phyloP scores from a whole-genome alignment of 2,329 filamentous ascomycete genomes.

The Ascomycota sp. region DNA sequence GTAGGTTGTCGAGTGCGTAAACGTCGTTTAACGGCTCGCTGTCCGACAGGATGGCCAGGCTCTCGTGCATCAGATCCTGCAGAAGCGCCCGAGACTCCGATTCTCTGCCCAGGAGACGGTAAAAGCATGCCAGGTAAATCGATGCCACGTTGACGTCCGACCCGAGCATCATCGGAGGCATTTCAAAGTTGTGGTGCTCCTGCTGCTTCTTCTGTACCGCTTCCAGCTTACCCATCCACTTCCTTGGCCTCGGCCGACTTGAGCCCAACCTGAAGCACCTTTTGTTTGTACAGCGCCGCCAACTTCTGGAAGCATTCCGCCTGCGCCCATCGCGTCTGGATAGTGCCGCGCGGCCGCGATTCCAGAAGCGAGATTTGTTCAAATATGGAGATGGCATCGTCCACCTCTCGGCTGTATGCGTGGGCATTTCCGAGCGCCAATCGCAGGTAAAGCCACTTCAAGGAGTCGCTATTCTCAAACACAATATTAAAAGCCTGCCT shows the following conservation, averaged over 20 bases:
- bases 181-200: constrained; percentile 16
- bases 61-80: constrained; percentile 14
- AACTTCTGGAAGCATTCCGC: constrained; percentile 19
- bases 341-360: constrained; percentile 17
- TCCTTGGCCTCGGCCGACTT: constrained; percentile 7
- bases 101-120: constrained; percentile 11
- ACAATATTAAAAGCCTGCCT: constrained; percentile 13
- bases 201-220: constrained; percentile 15
- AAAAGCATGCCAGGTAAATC: constrained; percentile 18
- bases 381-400: constrained; percentile 14
- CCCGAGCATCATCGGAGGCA: constrained; percentile 18
- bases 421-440: constrained; percentile 15
- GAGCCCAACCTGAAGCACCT: constrained; percentile 10
- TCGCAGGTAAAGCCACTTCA: constrained; percentile 16
- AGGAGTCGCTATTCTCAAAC: constrained; percentile 13
- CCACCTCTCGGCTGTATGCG: constrained; percentile 14
- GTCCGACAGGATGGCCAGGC: constrained; percentile 17
- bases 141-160: constrained; percentile 20
- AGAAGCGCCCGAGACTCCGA: constrained; percentile 11
- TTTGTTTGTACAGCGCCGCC: constrained; percentile 16
- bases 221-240: constrained; percentile 16
- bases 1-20: constrained; percentile 20
- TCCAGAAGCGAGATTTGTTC: constrained; percentile 16
- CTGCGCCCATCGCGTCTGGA: constrained; percentile 17
- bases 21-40: constrained; percentile 20